Evolutionary conservation across 2,329 filamentous ascomycete species (phyloP), one percentile per base, ranked within the genome.

Genomic region (Plectosphaerella sp.): DNA sequence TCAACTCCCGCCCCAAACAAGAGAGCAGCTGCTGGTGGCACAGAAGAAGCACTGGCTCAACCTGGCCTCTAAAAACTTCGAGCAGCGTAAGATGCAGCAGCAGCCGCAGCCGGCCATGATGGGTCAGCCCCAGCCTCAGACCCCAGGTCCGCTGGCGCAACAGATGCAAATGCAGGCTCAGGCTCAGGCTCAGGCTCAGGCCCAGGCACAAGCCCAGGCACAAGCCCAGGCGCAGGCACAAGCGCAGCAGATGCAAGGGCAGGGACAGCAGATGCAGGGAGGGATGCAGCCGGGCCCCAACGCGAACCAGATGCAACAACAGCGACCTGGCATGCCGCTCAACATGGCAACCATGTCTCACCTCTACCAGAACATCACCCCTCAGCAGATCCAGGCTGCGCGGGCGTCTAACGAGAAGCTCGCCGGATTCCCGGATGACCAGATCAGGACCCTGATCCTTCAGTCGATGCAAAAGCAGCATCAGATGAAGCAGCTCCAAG

Each of bases 31-130:
- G 12, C 54, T 54, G 3, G 54, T 52, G 2, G 49, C 71, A 6
- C 75, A 77, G 52, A 59, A 67, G 16, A 61, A 62, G 48, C 75
- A 77, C 49, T 77, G 76, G 50, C 16, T 43, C 41, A 62, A 8
- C 7, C 37, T 41, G 9, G 37, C 37, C 3, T 18, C 14, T 8
- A 15, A 18, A n/a, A 41, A 41, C 37, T 41, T 41, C 16, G 37
- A 18, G 15, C 14, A 41, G 41, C 10, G 41, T 7, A 43, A 60
- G 43, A 58, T 61, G 41, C 59, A 62, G 41, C 51, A 54, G 36
- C 57, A 59, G 22, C 59, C 60, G 47, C 57, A 60, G 43, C 57
- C 57, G 35, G 51, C 52, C 18, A n/a, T 18, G 37, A 39, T 39
- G 37, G 37, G 37, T 3, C 56, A 54, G 18, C 59, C 28, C 28